Base-by-base conservation (phyloP, 371 early-diverging fungal genomes). In the Mortierella sp. region DNA sequence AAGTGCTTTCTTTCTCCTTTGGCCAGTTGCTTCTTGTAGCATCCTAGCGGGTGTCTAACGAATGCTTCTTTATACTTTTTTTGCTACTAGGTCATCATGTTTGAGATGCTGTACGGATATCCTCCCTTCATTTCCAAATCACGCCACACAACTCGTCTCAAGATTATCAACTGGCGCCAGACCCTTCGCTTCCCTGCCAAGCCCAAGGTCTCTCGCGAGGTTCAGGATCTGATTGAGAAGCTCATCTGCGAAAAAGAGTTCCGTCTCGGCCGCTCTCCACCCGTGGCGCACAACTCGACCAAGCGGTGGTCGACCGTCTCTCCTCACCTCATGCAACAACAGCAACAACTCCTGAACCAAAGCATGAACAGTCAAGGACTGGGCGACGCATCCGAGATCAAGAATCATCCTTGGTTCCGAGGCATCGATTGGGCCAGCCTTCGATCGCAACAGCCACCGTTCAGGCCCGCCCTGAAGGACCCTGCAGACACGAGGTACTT, bases 71-170 rank as follows among this genome's bases (percentile, higher is more conserved):
- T n/a, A 3, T n/a, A 16, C 26, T 74, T 37, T 67, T 3, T 3
- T 61, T 10, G 44, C 37, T n/a, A 51, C 43, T 75, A 85, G 87
- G 93, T 95, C 26, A 92, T 95, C 59, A 77, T 95, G 74, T 95
- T 92, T 74, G 95, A 96, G 82, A 92, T 95, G 91, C 82, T 94
- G 5, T 93, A 89, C 78, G 94, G 94, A 61, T 93, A 91, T 67
- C 96, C 98, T 24, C 98, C 98, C 6, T 98, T 98, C 81, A 75
- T 92, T 61, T 83, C 89, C 53, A 90, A 91, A 73, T 89, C 83
- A 34, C 87, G 89, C 34, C 88, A 89, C 21, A 88, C 90, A 11
- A 94, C 94, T 0, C 91, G 91, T 72, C 80, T 86, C 55, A 94
- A 94, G 76, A 93, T 94, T 72, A 81, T 92, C 71, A 91, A 93